Base-by-base conservation (phyloP, 352 stramenopile genomes). In the Halophytophthora polymorphica region DNA sequence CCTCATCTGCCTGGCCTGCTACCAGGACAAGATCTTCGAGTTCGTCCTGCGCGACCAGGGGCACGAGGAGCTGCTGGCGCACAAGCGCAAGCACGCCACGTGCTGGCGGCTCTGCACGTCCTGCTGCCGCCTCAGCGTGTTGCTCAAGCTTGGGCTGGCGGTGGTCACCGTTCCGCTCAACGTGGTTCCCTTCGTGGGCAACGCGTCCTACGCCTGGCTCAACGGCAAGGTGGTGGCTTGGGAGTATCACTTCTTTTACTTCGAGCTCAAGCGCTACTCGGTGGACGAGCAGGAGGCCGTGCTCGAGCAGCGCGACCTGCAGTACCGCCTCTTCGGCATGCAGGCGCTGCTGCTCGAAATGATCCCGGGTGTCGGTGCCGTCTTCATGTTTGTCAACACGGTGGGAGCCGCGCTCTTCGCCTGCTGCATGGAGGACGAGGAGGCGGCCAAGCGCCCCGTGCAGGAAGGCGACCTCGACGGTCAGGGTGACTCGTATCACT, bases 231-330 rank as follows among this genome's bases (percentile, higher is more conserved):
- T 83, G 43, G 58, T 80, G 50, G 72, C 61, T 25, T 84, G 72
- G 72, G 73, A 82, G 42, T 73, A 78, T 47, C 73, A 83, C 50
- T 64, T 81, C 50, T 80, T 75, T 63, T 86, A 82, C 50, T 83
- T 86, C 53, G 71, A 82, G 53, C 66, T 82, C 49, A 78, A 74
- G 38, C 68, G 69, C 28, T 70, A 64, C 44, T 50, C 29, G 11
- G 80, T 81, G 47, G 60, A 64, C 11, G 59, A 83, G 47, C 75
- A 86, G 40, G 65, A 77, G 53, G 56, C 48, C 5, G 56, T 81
- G 25, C 61, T 86, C 11, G 44, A 80, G 28, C 50, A 66, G 19
- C 64, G 60, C 50, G 64, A 59, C 22, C 37, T 66, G 19, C 58
- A 82, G 45, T 86, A 83, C 56, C 62, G 44, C 6, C 58, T 61